Conservation (phyloP, 306 rosid species). For the Herpetospermum pedunculosum region DNA sequence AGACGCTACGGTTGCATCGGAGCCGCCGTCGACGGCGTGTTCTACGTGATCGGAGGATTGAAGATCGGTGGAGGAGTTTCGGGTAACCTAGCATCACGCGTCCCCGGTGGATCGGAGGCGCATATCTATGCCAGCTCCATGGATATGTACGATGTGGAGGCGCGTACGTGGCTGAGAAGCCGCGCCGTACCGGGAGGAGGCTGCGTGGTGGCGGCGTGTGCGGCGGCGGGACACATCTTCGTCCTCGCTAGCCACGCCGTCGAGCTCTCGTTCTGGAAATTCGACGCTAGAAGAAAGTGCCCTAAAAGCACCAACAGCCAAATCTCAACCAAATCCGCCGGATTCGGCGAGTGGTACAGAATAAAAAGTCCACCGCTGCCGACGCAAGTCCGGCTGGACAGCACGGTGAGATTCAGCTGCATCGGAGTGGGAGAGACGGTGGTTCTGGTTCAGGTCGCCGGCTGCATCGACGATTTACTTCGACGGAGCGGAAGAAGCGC, state of each 20-base stretch:
- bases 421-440: constrained; percentile 50
- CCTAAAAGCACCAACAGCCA: not conserved
- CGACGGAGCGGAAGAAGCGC: constrained; percentile 23
- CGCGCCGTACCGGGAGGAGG: constrained; percentile 51
- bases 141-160: constrained; percentile 62
- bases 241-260: constrained; percentile 60
- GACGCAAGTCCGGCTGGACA: constrained; percentile 40
- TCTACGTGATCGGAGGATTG: constrained; percentile 54
- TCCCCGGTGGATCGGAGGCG: constrained; percentile 19
- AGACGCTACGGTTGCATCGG: constrained; percentile 67
- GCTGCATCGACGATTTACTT: constrained; percentile 29
- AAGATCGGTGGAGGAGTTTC: constrained; percentile 29
- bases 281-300: constrained; percentile 29
- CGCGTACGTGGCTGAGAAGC: constrained; percentile 49
- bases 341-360: constrained; percentile 56
- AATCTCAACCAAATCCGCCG: not conserved
- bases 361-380: constrained; percentile 49
- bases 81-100: constrained; percentile 20
- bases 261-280: constrained; percentile 66
- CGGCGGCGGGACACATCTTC: constrained; percentile 24
- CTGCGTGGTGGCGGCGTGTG: constrained; percentile 65
- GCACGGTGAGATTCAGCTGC: constrained; percentile 51
- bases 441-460: constrained; percentile 36
- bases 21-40: constrained; percentile 35
- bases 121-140: constrained; percentile 63